phyloP scores from a whole-genome alignment of 2,329 filamentous ascomycete species.

The Tolypocladium tundrense region DNA sequence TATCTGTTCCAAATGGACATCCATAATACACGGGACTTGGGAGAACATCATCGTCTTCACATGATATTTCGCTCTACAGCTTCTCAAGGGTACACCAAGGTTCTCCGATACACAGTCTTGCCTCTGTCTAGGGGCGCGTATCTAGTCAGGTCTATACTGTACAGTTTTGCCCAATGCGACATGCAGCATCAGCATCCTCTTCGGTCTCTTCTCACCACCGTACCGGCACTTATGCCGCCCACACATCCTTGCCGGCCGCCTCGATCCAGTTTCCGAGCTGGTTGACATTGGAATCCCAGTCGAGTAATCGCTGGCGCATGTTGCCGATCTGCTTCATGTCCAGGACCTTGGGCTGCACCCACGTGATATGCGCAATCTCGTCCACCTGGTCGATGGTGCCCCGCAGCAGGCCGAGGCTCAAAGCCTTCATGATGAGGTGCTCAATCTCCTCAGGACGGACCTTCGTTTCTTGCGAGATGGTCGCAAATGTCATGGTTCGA shows the following conservation, averaged over 20 bases:
- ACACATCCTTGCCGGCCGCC: conserved; percentile 85
- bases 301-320: conserved; percentile 78
- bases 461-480: conserved; percentile 87
- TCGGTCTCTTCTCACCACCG: not conserved
- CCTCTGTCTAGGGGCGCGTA: not conserved
- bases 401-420: conserved; percentile 79
- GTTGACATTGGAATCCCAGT: conserved; percentile 96
- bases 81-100: not conserved
- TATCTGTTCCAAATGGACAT: not conserved
- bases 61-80: not conserved
- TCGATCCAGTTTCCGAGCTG: conserved; percentile 97
- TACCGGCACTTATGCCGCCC: conserved; percentile 56
- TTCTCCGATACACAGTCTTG: not conserved
- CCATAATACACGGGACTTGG: not conserved
- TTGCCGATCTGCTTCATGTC: conserved; percentile 91
- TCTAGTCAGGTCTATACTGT: not conserved
- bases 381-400: conserved; percentile 96
- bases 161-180: not conserved
- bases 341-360: conserved; percentile 97
- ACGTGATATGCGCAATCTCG: conserved; percentile 88
- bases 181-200: not conserved
- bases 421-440: conserved; percentile 97
- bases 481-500: conserved; percentile 82
- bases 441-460: conserved; percentile 88
- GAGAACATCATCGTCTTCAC: not conserved